Evolutionary conservation across 352 stramenopile genomes (phyloP).

Genomic region (Phytophthora pseudosyringae): DNA sequence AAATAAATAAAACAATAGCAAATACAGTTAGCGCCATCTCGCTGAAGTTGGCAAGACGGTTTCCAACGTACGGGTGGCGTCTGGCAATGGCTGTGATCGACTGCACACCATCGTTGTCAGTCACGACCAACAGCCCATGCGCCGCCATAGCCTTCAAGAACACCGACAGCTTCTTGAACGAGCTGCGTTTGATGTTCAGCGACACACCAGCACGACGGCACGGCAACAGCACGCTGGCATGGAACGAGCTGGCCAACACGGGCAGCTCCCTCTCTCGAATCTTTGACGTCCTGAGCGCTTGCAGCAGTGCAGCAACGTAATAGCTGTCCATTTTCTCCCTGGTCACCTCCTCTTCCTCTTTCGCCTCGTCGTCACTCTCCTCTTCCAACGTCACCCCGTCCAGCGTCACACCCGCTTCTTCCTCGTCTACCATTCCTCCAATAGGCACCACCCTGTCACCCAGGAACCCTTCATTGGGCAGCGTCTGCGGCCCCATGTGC

Average conservation of each 20-base stretch:
- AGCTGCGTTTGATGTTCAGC: slow-evolving; percentile 80
- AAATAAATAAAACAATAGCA: slow-evolving; percentile 17
- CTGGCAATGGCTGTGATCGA: slow-evolving; percentile 69
- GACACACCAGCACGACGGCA: slow-evolving; percentile 56
- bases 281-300: slow-evolving; percentile 55
- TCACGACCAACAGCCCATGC: slow-evolving; percentile 57
- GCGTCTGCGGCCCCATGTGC: slow-evolving; percentile 69
- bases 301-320: slow-evolving; percentile 67
- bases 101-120: slow-evolving; percentile 81
- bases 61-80: slow-evolving; percentile 70
- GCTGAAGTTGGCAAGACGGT: neutral
- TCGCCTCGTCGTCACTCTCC: slow-evolving; percentile 27
- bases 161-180: slow-evolving; percentile 83
- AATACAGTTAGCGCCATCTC: slow-evolving; percentile 7
- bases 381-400: slow-evolving; percentile 51
- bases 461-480: slow-evolving; percentile 74
- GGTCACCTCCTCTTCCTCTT: slow-evolving; percentile 41
- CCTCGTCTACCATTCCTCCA: slow-evolving; percentile 24
- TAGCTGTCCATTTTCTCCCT: slow-evolving; percentile 80
- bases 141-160: slow-evolving; percentile 75
- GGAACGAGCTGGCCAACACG: slow-evolving; percentile 82
- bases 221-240: slow-evolving; percentile 69
- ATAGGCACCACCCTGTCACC: slow-evolving; percentile 47
- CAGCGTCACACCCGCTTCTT: slow-evolving; percentile 39
- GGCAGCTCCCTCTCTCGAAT: slow-evolving; percentile 82